These are phyloP conservation scores for Astraeus odoratus DNA, from an alignment of 768 basidiomycete species.

Conservation along the genomic window DNA sequence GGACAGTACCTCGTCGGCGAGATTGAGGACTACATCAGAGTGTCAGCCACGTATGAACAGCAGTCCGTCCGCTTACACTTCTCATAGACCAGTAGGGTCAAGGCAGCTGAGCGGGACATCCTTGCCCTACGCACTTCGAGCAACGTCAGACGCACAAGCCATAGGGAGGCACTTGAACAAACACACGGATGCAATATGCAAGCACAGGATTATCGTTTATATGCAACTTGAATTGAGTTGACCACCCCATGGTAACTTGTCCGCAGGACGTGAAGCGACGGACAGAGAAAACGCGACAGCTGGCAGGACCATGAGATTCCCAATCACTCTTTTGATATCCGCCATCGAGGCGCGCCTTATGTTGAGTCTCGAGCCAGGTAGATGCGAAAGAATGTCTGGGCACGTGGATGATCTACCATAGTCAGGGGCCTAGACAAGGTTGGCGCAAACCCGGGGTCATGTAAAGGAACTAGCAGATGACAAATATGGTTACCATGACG, in stretches of 20 bases:
- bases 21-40: constrained; percentile 1
- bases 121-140: constrained; percentile 5
- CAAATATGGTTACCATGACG: too few relatives aligned
- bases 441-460: too few relatives aligned
- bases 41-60: background rate
- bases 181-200: constrained; percentile 10
- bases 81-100: constrained; percentile 10
- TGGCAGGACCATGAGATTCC: too few relatives aligned
- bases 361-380: too few relatives aligned
- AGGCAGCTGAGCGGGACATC: constrained; percentile 6
- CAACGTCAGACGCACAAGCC: background rate
- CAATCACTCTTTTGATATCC: too few relatives aligned
- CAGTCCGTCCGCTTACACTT: background rate
- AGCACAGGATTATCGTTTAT: background rate
- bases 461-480: too few relatives aligned
- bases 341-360: too few relatives aligned
- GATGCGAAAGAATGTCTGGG: too few relatives aligned
- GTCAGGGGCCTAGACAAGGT: too few relatives aligned
- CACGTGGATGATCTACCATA: too few relatives aligned
- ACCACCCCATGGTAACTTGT: background rate
- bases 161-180: background rate
- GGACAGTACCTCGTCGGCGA: constrained; percentile 6
- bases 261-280: background rate
- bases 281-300: too few relatives aligned
- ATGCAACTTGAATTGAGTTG: background rate